phyloP scores from a whole-genome alignment of 2,329 filamentous ascomycete species.

The Phaeosphaeria sp. region DNA sequence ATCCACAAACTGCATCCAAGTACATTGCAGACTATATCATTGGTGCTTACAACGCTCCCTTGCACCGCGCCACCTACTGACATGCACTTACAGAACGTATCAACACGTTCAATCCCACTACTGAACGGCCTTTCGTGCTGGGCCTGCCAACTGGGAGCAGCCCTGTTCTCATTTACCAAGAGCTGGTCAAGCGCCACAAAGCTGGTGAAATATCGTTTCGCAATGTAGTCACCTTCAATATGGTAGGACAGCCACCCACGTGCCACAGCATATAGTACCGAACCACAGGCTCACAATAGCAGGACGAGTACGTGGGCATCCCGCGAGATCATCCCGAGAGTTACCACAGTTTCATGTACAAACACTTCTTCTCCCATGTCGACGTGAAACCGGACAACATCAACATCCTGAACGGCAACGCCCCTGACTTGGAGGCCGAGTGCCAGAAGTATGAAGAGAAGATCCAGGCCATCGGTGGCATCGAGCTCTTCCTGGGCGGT shows the following conservation, averaged over 20 bases:
- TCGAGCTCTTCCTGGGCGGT: conserved; percentile 84
- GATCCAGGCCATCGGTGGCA: conserved; percentile 76
- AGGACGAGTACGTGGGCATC: conserved; percentile 88
- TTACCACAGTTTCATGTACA: conserved; percentile 94
- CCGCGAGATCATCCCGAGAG: conserved; percentile 83
- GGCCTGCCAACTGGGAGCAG: conserved; percentile 85
- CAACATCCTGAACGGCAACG: conserved; percentile 84
- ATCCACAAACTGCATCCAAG: conserved; percentile 70
- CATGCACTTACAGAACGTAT: conserved; percentile 67
- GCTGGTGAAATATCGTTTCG: conserved; percentile 80
- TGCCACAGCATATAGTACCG: conserved; percentile 25
- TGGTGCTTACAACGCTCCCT: conserved; percentile 53
- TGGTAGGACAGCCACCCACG: conserved; percentile 61
- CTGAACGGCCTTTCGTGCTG: conserved; percentile 78
- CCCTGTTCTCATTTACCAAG: conserved; percentile 78
- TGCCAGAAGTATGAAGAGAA: conserved; percentile 81
- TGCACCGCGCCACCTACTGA: conserved; percentile 31
- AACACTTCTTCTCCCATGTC: conserved; percentile 86
- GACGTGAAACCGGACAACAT: conserved; percentile 83
- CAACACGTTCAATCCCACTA: conserved; percentile 75
- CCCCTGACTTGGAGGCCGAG: conserved; percentile 75
- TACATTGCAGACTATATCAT: conserved; percentile 86
- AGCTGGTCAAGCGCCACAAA: conserved; percentile 75
- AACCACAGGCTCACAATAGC: conserved; percentile 29
- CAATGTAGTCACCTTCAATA: conserved; percentile 91